Conservation (phyloP, 305 asterid genomes). For the Euphrasia arctica region DNA sequence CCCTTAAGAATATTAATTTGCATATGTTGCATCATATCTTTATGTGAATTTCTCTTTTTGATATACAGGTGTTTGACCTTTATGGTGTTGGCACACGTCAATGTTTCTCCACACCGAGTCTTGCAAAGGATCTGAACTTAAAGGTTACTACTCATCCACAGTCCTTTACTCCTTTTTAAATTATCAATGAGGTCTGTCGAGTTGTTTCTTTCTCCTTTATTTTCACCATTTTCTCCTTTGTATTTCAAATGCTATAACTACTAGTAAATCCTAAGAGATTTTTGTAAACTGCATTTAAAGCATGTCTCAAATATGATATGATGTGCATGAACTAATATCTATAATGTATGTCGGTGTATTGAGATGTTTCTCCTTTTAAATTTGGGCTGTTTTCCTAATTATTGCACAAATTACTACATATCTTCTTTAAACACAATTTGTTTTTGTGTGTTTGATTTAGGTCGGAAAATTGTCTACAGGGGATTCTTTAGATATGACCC, state of each 20-base stretch:
- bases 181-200: neutral
- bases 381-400: neutral
- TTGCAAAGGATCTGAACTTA: conserved; percentile 70
- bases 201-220: neutral
- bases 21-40: conserved; percentile 11
- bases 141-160: conserved; percentile 50
- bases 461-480: conserved; percentile 97
- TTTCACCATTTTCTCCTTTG: conserved; percentile 1
- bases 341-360: neutral
- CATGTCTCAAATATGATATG: neutral
- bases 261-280: conserved; percentile 11
- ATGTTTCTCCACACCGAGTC: conserved; percentile 73
- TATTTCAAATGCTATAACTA: conserved; percentile 13
- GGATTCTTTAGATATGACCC: conserved; percentile 90
- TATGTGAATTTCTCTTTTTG: conserved; percentile 6
- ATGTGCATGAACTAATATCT: conserved; percentile 11
- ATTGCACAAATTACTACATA: no score
- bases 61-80: conserved; percentile 69
- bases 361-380: neutral
- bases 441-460: conserved; percentile 39
- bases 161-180: neutral
- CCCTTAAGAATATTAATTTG: conserved; percentile 1
- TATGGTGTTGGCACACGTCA: conserved; percentile 84
- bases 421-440: conserved; percentile 1
- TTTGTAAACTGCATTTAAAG: neutral